Base-by-base conservation (phyloP, 805 yeast species). In the Zygotorulaspora florentina region DNA sequence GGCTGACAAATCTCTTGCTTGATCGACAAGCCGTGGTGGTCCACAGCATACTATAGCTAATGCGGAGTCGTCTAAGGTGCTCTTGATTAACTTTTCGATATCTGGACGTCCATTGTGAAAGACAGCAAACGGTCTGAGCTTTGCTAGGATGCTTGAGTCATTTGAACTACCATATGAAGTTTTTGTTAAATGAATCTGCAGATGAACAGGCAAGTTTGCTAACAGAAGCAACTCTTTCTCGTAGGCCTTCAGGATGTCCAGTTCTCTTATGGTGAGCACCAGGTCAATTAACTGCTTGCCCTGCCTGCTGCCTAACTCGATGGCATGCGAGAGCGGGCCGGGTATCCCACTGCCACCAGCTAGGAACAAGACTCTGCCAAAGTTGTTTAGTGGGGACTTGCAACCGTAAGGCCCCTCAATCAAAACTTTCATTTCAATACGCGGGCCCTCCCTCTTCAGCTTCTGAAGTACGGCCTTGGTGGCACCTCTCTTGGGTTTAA, bases 281-380 rank as follows among this genome's bases (percentile, higher is more conserved):
- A 61, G 37, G 17, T 53, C 45, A 2, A 61, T 42, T 10, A 38
- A 26, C 27, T 43, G 46, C 15, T 42, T 44, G 13, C 41, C 15
- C 16, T 41, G 26, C 10, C 48, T 42, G 20, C 51, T 35, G 17
- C 54, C 56, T 13, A 76, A 52, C 37, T 71, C 68, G 20, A 68
- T 52, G 1, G 74, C 80, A 45, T 76, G 69, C 3, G 77, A 64
- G 45, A 75, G 74, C 16, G 78, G 71, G 1, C 80, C 86, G 0
- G 91, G 81, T 42, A 85, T 70, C 43, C 93, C 93, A 43, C 80
- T 80, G 26, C 93, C 91, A 39, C 88, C 90, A 7, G 90, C 84
- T 18, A 85, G 50, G 36, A 82, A 72, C 6, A 83, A 70, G 5
- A 81, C 75, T 46, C 76, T 73, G 40, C 79, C 75, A 54, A 74